Evolutionary conservation across 2,329 filamentous ascomycete species (phyloP).

Genomic region (Waltergamsia citrina): DNA sequence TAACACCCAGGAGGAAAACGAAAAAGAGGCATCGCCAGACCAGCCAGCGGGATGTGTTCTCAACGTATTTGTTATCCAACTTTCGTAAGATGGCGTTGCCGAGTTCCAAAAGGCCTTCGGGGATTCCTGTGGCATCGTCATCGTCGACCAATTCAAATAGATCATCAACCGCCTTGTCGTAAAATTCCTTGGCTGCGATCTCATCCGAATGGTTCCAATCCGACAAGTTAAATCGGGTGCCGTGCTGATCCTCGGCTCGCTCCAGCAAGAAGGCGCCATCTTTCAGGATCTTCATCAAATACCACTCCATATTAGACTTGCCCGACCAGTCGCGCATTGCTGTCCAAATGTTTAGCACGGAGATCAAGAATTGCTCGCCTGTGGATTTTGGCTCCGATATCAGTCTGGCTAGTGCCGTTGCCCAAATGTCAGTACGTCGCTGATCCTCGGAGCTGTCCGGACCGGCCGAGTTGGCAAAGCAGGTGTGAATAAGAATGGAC

Average conservation of each 20-base stretch:
- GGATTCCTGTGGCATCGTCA: slow-evolving; percentile 74
- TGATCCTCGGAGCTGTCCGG: slow-evolving; percentile 74
- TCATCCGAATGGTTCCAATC: slow-evolving; percentile 71
- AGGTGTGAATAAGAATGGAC: slow-evolving; percentile 76
- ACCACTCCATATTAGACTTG: slow-evolving; percentile 83
- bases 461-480: slow-evolving; percentile 78
- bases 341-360: slow-evolving; percentile 81
- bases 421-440: slow-evolving; percentile 77
- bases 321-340: slow-evolving; percentile 84
- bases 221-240: slow-evolving; percentile 61
- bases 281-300: slow-evolving; percentile 88
- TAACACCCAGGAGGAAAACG: slow-evolving; percentile 71
- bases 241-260: slow-evolving; percentile 69
- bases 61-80: slow-evolving; percentile 61
- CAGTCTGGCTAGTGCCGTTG: slow-evolving; percentile 73
- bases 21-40: slow-evolving; percentile 90
- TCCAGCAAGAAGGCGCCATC: slow-evolving; percentile 87
- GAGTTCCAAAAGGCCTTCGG: slow-evolving; percentile 74
- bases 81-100: slow-evolving; percentile 76
- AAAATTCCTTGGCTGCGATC: slow-evolving; percentile 79
- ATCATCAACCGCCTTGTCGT: slow-evolving; percentile 68
- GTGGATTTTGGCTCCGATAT: slow-evolving; percentile 69
- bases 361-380: slow-evolving; percentile 71
- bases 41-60: slow-evolving; percentile 71
- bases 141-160: slow-evolving; percentile 84